Evolutionary conservation across 1,284 basidiomycete species (phyloP).

Genomic region (Cronartium ribicola): DNA sequence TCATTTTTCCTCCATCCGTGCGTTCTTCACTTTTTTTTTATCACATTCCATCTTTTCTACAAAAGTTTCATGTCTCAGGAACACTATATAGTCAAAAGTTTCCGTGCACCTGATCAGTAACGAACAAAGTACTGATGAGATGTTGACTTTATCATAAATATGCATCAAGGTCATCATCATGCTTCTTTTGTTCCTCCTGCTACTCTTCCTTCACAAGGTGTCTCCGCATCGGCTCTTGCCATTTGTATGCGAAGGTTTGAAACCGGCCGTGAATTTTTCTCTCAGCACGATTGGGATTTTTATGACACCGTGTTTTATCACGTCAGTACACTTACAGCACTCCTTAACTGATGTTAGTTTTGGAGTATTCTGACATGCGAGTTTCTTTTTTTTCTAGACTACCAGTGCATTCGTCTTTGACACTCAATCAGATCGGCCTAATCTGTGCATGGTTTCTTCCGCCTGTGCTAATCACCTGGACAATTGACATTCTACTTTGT

Average conservation of each 20-base stretch:
- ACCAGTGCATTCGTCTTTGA: background rate
- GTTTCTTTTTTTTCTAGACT: background rate
- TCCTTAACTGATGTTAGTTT: background rate
- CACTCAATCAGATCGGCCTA: conserved; percentile 10
- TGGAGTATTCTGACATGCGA: background rate
- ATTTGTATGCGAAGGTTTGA: background rate
- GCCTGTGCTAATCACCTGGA: conserved; percentile 14
- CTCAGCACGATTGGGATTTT: conserved; percentile 13
- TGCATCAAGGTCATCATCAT: conserved; percentile 7
- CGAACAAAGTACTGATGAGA: background rate
- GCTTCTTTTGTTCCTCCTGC: conserved; percentile 4
- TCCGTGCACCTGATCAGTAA: background rate
- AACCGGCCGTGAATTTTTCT: conserved; percentile 12
- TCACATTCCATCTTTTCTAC: too few relatives aligned
- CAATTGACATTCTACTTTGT: conserved; percentile 11
- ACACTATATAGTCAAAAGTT: too few relatives aligned
- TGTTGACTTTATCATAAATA: background rate
- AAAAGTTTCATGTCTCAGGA: too few relatives aligned
- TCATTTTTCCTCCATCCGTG: conserved; percentile 18
- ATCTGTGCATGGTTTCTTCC: conserved; percentile 15
- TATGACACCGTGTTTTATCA: conserved; percentile 17
- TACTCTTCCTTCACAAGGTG: background rate
- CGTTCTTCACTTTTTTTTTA: background rate
- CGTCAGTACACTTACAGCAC: background rate
- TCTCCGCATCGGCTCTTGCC: conserved; percentile 1